Base-by-base conservation (phyloP, 2,329 filamentous ascomycete species). In the Calonectria pteridis region DNA sequence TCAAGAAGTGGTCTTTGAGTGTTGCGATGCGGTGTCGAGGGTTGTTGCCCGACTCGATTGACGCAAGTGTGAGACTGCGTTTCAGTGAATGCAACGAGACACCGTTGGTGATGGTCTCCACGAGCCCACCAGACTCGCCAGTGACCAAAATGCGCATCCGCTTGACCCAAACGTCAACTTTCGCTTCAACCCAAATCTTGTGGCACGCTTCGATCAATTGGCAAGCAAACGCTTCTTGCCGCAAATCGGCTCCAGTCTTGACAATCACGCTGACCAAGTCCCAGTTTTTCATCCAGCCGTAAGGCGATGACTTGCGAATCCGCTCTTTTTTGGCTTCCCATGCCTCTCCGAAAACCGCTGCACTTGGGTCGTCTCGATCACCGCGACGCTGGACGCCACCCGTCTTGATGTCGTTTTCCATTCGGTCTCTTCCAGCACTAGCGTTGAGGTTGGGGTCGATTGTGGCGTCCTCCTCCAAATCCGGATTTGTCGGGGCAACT, bases 281-380 rank as follows among this genome's bases (percentile, higher is more conserved):
- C 94, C 94, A 97, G 81, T 95, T 96, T 85, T 94, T 94, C 92
- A 95, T 95, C 91, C 94, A 95, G 13, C 94, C 94, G 81, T 96
- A 97, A 0, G 94, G 94, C 0, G 94, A 96, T 1, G 94, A 94
- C 79, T 94, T 93, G 74, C 94, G 90, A 82, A 97, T 95, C 26
- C 94, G 93, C 84, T 96, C 94, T 80, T 94, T 94, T 84, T 97
- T 97, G 69, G 92, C 90, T 78, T 93, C 91, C 94, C 94, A 97
- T 26, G 94, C 94, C 84, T 97, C 94, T 72, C 95, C 94, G 84
- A 97, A 96, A 6, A 95, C 95, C 13, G 94, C 94, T 43, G 94
- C 94, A 80, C 94, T 96, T 51, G 94, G 94, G 81, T 97, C 94
- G 80, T 97, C 94, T 46, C 94, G 92, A 83, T 97, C 94, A 40